A percentile compares a stretch with the other conserved stretches of the same genome.
Evolutionary conservation across 768 basidiomycete species (phyloP).

Genomic region (Tylopilus sp.): DNA sequence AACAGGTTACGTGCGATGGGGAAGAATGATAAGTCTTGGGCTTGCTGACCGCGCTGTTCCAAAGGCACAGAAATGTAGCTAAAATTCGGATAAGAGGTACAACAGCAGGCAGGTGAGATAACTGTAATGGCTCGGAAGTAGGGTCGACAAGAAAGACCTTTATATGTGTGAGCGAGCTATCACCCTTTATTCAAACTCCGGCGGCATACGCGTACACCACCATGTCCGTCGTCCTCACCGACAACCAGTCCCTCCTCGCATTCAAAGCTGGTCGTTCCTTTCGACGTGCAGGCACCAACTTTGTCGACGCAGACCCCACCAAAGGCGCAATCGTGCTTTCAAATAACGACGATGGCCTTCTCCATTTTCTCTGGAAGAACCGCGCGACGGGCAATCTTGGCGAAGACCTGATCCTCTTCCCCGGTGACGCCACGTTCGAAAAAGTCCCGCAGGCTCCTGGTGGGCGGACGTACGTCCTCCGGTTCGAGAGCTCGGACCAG

Average conservation of each 20-base stretch:
- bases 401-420: conserved; percentile 87
- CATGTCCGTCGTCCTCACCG: conserved; percentile 29
- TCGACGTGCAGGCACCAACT: conserved; percentile 61
- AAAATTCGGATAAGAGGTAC: no score
- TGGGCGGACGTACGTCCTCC: conserved; percentile 82
- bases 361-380: conserved; percentile 82
- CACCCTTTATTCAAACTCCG: conserved; percentile 28
- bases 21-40: no score
- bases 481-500: conserved; percentile 87
- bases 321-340: conserved; percentile 74
- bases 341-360: conserved; percentile 68
- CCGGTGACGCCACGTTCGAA: conserved; percentile 77
- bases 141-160: no score
- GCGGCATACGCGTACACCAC: conserved; percentile 13
- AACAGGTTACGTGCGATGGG: no score
- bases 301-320: conserved; percentile 60
- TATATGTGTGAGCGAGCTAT: no score
- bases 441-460: conserved; percentile 63
- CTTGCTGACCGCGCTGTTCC: no score
- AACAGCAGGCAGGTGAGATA: no score
- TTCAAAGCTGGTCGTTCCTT: conserved; percentile 76
- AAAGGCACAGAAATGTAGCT: no score
- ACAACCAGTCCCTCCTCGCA: conserved; percentile 35
- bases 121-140: no score
- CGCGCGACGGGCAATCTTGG: conserved; percentile 55